phyloP scores from a whole-genome alignment of 2,329 filamentous ascomycete genomes.

The Nothopassalora personata region DNA sequence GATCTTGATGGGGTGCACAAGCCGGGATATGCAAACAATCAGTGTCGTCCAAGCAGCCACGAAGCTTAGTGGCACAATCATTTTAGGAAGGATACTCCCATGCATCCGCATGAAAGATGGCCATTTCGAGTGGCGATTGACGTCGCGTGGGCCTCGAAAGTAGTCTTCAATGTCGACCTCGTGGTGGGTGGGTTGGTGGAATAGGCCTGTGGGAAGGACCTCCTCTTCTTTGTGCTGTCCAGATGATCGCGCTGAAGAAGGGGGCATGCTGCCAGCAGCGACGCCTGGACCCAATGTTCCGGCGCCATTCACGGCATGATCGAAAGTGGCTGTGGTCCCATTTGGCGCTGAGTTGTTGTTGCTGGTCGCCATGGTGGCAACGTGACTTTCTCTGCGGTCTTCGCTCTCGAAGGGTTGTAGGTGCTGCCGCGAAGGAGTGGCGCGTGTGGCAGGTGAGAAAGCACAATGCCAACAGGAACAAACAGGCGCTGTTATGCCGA shows the following conservation, averaged over 20 bases:
- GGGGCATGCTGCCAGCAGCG: background rate
- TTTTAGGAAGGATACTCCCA: slow-evolving; percentile 67
- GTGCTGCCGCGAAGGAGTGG: background rate
- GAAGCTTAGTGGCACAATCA: slow-evolving; percentile 63
- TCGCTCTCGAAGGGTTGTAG: background rate
- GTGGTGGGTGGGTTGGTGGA: slow-evolving; percentile 15
- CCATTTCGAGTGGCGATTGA: slow-evolving; percentile 70
- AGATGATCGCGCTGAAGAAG: background rate
- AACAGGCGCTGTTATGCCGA: background rate
- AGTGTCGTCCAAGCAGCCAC: slow-evolving; percentile 61
- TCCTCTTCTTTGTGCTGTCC: background rate
- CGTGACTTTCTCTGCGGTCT: background rate
- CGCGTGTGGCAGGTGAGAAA: background rate
- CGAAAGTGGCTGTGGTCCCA: background rate
- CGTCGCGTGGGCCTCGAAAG: slow-evolving; percentile 53
- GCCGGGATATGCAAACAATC: slow-evolving; percentile 54
- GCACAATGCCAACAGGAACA: background rate
- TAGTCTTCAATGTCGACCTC: slow-evolving; percentile 29
- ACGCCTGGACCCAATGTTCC: background rate
- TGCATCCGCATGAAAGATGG: slow-evolving; percentile 70
- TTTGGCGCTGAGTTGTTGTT: background rate
- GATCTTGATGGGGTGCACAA: slow-evolving; percentile 47
- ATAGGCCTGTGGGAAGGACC: slow-evolving; percentile 1
- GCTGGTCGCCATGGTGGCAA: background rate
- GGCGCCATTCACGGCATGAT: background rate